These are phyloP conservation scores for Phytophthora brassicae DNA, from an alignment of 352 stramenopile species.

Conservation along the genomic window DNA sequence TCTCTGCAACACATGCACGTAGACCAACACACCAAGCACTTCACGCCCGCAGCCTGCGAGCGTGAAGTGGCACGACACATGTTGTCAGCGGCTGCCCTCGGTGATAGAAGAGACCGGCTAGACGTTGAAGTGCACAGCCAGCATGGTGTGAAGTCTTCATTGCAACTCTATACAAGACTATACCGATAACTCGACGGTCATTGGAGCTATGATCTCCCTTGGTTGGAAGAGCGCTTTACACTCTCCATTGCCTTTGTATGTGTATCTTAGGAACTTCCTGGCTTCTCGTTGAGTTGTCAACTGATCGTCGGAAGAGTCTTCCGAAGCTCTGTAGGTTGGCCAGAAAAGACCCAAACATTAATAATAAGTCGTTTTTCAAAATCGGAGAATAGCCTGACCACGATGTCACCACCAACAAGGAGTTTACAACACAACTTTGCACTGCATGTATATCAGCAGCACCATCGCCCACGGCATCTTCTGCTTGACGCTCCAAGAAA, in stretches of 20 bases:
- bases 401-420: conserved; percentile 7
- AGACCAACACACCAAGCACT: too few relatives aligned
- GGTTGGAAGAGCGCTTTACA: too few relatives aligned
- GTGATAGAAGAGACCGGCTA: neutral
- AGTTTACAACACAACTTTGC: too few relatives aligned
- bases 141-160: too few relatives aligned
- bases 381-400: conserved; percentile 1
- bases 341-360: neutral
- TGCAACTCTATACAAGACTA: too few relatives aligned
- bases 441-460: neutral
- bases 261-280: too few relatives aligned
- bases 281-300: neutral
- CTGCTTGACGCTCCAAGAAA: neutral
- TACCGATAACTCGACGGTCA: too few relatives aligned
- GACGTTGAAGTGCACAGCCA: conserved; percentile 4
- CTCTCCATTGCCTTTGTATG: too few relatives aligned
- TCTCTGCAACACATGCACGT: too few relatives aligned
- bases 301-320: conserved; percentile 2
- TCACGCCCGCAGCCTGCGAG: too few relatives aligned
- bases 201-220: too few relatives aligned
- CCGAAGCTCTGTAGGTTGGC: too few relatives aligned
- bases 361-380: conserved; percentile 3
- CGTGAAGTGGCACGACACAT: neutral
- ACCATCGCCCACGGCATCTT: neutral
- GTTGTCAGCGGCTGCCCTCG: conserved; percentile 1